Base-by-base conservation (phyloP, 208 protist species). In the Leishmania mexicana region DNA sequence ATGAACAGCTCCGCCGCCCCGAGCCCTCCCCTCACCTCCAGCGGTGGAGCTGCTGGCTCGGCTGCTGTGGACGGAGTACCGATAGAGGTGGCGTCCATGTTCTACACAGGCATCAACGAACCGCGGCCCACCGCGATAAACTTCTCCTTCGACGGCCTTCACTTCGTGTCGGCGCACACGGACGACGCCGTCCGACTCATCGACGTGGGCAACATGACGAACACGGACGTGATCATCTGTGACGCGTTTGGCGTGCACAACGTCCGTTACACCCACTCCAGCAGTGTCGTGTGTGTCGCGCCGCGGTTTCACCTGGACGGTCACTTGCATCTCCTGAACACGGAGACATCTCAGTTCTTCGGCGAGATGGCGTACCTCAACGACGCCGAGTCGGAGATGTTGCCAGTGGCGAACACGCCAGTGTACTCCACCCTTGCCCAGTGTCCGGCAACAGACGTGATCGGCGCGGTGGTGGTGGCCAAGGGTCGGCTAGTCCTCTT, bases 301-400 rank as follows among this genome's bases (percentile, higher is more conserved):
- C 93, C 94, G 24, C 91, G 93, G 40, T 87, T 90, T 60, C 85
- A 85, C 67, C 79, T 90, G 7, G 94, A 97, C 64, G 94, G 94
- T 45, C 92, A 97, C 75, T 79, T 97, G 79, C 92, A 97, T 81
- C 83, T 97, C 4, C 78, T 96, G 2, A 95, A 94, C 78, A 84
- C 90, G 40, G 90, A 90, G 65, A 91, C 91, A 11, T 91, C 90
- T 35, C 87, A 94, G 79, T 86, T 97, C 71, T 89, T 93, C 54
- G 76, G 84, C 51, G 86, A 87, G 67, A 87, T 96, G 84, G 89
- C 92, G 17, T 94, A 95, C 84, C 10, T 94, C 1, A 89, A 92
- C 80, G 94, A 96, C 71, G 78, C 78, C 1, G 88, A 86, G 62
- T 64, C 53, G 1, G 89, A 90, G 85, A 72, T 94, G 15, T 49